Conservation (phyloP, 306 rosid genomes). For the Cyclanthera cordifolia region DNA sequence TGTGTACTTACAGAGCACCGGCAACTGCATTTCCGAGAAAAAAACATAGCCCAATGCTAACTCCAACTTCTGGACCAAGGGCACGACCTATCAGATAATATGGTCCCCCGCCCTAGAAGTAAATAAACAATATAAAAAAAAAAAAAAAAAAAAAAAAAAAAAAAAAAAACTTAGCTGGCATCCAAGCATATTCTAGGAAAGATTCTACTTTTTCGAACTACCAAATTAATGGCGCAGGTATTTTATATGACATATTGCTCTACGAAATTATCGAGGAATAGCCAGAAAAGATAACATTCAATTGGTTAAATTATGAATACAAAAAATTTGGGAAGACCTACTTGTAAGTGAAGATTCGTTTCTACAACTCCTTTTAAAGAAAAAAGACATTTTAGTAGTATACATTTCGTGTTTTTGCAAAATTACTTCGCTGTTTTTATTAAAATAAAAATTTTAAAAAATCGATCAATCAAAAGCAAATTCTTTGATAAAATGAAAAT, state of each 20-base stretch:
- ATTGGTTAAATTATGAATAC: neutral
- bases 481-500: neutral
- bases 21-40: slow-evolving; percentile 99
- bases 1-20: slow-evolving; percentile 81
- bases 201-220: neutral
- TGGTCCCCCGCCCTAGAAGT: slow-evolving; percentile 92
- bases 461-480: neutral
- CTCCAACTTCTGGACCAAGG: slow-evolving; percentile 99
- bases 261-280: neutral
- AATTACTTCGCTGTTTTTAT: neutral
- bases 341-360: neutral
- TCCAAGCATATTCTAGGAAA: neutral
- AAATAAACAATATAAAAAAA: slow-evolving; percentile 16
- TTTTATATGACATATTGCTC: neutral
- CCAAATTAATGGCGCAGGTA: neutral
- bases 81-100: slow-evolving; percentile 99
- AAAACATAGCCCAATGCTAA: slow-evolving; percentile 97
- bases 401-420: neutral
- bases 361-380: neutral
- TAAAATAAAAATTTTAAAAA: no score
- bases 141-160: slow-evolving; percentile 13
- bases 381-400: neutral
- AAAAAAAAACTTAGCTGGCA: slow-evolving; percentile 3
- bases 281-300: neutral
- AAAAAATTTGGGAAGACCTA: neutral